phyloP scores from a whole-genome alignment of 257 asterid genomes.

The Fraxinus quadrangulata region DNA sequence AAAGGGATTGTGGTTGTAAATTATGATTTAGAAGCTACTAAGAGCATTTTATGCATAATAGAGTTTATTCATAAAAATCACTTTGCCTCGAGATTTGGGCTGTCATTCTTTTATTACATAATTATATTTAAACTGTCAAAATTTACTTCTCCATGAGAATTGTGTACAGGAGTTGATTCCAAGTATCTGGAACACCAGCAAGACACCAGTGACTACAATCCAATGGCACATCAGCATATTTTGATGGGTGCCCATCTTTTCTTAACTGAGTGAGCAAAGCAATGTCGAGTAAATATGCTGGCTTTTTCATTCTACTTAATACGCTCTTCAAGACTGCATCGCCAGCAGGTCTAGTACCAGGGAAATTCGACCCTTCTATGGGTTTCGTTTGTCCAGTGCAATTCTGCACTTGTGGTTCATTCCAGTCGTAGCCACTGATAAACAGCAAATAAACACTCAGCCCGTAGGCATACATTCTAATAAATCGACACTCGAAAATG shows the following conservation, averaged over 20 bases:
- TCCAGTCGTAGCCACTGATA: constrained; percentile 64
- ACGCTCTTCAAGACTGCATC: constrained; percentile 43
- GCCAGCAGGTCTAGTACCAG: constrained; percentile 41
- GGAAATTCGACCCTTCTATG: constrained; percentile 44
- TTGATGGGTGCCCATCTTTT: constrained; percentile 76
- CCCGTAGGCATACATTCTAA: neutral
- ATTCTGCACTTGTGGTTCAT: constrained; percentile 41
- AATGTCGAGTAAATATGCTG: constrained; percentile 58
- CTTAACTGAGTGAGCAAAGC: constrained; percentile 61
- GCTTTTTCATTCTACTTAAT: constrained; percentile 46
- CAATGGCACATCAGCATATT: constrained; percentile 32
- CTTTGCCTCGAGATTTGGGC: neutral
- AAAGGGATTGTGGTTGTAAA: neutral
- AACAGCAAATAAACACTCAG: neutral
- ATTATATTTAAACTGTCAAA: neutral
- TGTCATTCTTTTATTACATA: neutral
- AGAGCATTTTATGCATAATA: neutral
- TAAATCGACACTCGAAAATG: neutral
- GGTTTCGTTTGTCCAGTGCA: constrained; percentile 59
- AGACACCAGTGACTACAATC: constrained; percentile 96
- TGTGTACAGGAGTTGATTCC: constrained; percentile 71
- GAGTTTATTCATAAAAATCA: neutral
- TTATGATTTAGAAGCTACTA: neutral
- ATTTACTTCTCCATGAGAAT: constrained; percentile 33
- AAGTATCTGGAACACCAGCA: constrained; percentile 83